Percentiles rank a stretch among this genome's conserved stretches.
Conservation (phyloP, 495 filamentous ascomycete genomes). For the Penicillium fimorum region DNA sequence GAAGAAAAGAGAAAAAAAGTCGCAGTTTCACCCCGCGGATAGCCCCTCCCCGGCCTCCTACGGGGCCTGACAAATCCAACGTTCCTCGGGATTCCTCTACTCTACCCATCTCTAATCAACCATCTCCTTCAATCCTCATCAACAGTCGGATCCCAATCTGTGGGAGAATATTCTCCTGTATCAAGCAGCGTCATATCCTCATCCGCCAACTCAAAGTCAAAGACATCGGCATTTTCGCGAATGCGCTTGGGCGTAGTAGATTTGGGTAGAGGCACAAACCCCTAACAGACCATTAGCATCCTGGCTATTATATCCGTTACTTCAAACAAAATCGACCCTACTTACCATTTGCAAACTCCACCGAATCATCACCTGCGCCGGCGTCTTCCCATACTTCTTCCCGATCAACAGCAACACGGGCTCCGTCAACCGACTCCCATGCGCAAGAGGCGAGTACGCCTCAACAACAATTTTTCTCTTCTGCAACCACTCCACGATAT, state of each 20-base stretch:
- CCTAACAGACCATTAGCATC: constrained; percentile 31
- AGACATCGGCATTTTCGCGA: constrained; percentile 71
- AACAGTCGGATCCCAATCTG: constrained; percentile 61
- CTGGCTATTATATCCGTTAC: neutral
- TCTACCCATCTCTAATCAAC: neutral
- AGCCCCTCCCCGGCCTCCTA: neutral
- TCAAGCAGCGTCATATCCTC: constrained; percentile 58
- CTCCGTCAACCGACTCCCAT: constrained; percentile 63
- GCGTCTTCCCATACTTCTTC: constrained; percentile 69
- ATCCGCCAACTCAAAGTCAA: constrained; percentile 72
- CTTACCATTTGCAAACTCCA: constrained; percentile 77
- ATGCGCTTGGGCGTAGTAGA: constrained; percentile 57
- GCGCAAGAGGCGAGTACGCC: constrained; percentile 77
- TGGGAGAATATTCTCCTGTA: constrained; percentile 58
- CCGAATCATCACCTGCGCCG: constrained; percentile 75
- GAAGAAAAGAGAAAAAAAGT: neutral
- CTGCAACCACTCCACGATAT: constrained; percentile 74
- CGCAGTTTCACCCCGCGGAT: constrained; percentile 4
- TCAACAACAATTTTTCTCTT: constrained; percentile 67
- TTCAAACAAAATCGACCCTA: neutral
- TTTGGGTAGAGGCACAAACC: constrained; percentile 63
- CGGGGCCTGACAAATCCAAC: constrained; percentile 24
- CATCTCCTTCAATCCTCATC: constrained; percentile 37
- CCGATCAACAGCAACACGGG: constrained; percentile 54
- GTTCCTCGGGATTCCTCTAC: too few species aligned